phyloP scores from a whole-genome alignment of 306 rosid genomes.

The Gleditsia sinensis region DNA sequence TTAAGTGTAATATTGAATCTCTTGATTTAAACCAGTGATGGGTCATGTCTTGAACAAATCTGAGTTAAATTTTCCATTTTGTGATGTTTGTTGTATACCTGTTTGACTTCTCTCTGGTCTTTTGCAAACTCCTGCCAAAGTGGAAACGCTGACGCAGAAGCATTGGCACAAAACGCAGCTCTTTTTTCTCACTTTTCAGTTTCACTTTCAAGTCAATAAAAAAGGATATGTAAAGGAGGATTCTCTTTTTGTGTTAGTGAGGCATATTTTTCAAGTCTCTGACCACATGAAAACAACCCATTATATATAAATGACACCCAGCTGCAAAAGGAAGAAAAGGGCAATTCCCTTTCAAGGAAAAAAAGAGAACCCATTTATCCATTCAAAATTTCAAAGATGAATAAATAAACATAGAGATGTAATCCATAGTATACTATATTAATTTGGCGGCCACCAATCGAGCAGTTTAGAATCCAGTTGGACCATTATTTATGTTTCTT shows the following conservation, averaged over 20 bases:
- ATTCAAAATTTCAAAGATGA: not conserved
- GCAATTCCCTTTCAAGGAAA: conserved; percentile 35
- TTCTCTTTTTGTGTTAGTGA: conserved; percentile 30
- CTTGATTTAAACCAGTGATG: not conserved
- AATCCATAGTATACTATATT: not conserved
- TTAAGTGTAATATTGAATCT: too few relatives aligned
- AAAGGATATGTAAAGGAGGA: conserved; percentile 31
- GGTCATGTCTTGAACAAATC: not conserved
- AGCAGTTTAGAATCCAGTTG: conserved; percentile 25
- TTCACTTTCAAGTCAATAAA: not conserved
- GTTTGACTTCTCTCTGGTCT: not conserved
- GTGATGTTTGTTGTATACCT: not conserved
- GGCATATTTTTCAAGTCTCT: conserved; percentile 8
- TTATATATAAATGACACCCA: not conserved
- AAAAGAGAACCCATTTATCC: conserved; percentile 22
- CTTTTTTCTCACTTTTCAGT: not conserved
- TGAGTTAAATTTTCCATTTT: not conserved
- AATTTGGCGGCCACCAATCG: conserved; percentile 3
- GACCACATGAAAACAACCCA: conserved; percentile 25
- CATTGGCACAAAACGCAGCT: not conserved
- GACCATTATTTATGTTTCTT: conserved; percentile 16
- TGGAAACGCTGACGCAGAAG: not conserved
- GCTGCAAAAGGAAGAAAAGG: conserved; percentile 28
- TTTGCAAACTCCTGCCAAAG: not conserved
- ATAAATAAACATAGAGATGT: not conserved